Conservation (phyloP, 2,329 filamentous ascomycete species). For the Penicillium nordicum region DNA sequence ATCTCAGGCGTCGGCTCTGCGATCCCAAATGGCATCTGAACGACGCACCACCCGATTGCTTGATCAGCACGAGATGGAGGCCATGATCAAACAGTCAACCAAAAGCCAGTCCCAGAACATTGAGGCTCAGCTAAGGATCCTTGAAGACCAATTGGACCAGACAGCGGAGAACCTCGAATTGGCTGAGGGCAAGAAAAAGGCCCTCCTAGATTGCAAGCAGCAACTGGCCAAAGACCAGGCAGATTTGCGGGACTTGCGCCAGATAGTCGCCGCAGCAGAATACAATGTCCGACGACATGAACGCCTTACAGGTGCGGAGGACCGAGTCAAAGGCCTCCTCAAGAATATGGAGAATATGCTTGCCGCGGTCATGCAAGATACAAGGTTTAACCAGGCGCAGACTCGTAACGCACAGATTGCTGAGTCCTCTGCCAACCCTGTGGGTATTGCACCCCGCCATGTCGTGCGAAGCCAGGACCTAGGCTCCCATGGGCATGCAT, state of each 20-base stretch:
- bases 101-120: neutral
- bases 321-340: accelerated
- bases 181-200: neutral
- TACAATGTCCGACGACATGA: accelerated
- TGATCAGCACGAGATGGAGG: neutral
- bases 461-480: neutral
- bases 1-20: neutral
- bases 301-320: neutral
- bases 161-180: neutral
- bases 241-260: accelerated
- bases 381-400: neutral
- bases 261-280: accelerated
- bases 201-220: neutral
- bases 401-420: neutral
- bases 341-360: neutral
- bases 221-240: too few species aligned
- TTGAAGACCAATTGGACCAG: neutral
- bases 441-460: neutral
- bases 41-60: neutral
- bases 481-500: neutral
- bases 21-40: accelerated
- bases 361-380: neutral
- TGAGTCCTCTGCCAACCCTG: neutral
- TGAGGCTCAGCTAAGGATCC: neutral
- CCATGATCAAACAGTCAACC: neutral